phyloP scores from a whole-genome alignment of 495 filamentous ascomycete species.

The Penicillium soppii region DNA sequence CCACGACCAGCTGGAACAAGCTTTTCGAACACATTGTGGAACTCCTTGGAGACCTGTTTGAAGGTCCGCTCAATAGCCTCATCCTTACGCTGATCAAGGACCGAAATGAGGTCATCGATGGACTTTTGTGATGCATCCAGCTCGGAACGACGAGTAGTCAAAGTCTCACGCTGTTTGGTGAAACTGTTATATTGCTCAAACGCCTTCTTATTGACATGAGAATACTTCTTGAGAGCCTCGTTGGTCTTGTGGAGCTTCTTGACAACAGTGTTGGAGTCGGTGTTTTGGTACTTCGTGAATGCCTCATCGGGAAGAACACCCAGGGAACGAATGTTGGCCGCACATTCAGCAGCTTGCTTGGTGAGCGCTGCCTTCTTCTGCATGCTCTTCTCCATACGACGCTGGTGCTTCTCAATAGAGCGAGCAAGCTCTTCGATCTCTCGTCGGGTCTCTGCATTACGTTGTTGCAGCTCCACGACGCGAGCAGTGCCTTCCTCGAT shows the following conservation, averaged over 20 bases:
- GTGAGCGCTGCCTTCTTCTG: slow-evolving; percentile 77
- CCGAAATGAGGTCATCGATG: slow-evolving; percentile 83
- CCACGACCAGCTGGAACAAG: slow-evolving; percentile 93
- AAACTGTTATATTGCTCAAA: slow-evolving; percentile 99
- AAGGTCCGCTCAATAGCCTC: slow-evolving; percentile 93
- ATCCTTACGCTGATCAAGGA: slow-evolving; percentile 93
- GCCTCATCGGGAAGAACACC: slow-evolving; percentile 94
- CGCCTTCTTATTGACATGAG: slow-evolving; percentile 98
- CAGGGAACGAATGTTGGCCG: slow-evolving; percentile 85
- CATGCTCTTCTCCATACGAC: slow-evolving; percentile 88
- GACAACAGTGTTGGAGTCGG: slow-evolving; percentile 76
- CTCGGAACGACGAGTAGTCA: slow-evolving; percentile 79
- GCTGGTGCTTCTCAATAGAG: slow-evolving; percentile 83
- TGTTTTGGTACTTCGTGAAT: slow-evolving; percentile 83
- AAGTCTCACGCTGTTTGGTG: slow-evolving; percentile 81
- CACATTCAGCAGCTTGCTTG: slow-evolving; percentile 73
- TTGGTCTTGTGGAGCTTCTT: slow-evolving; percentile 89
- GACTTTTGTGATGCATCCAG: slow-evolving; percentile 77
- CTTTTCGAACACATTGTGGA: slow-evolving; percentile 87
- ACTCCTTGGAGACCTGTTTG: slow-evolving; percentile 93
- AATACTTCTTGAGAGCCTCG: slow-evolving; percentile 91
- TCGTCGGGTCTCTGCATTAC: slow-evolving; percentile 64
- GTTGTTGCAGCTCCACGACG: slow-evolving; percentile 60
- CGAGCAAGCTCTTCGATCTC: slow-evolving; percentile 72
- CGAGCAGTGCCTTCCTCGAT: slow-evolving; percentile 63